Percentiles rank a stretch among this genome's conserved stretches.
Conservation (phyloP, 2,329 filamentous ascomycete species). For the Lasiodiplodia sp. region DNA sequence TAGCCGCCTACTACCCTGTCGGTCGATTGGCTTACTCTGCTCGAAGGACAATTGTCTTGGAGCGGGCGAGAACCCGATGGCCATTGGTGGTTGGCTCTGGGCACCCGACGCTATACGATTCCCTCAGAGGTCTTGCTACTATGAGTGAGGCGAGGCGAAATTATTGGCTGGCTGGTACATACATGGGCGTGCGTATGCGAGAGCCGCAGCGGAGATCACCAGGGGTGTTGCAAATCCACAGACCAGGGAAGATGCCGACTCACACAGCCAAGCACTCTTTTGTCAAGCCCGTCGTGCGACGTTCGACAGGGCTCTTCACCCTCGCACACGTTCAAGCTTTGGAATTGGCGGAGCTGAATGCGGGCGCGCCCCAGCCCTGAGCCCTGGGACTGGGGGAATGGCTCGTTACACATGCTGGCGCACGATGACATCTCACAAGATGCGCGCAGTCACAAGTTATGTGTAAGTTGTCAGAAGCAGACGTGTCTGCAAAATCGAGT, state of each 20-base stretch:
- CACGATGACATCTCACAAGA: conserved; percentile 21
- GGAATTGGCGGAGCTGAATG: conserved; percentile 25
- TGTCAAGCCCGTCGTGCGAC: neutral
- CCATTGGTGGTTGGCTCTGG: neutral
- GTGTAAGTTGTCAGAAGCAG: conserved; percentile 15
- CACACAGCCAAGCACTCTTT: conserved; percentile 3
- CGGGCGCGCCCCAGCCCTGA: neutral
- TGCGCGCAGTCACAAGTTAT: conserved; percentile 12
- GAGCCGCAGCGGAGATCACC: conserved; percentile 16
- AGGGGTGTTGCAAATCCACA: conserved; percentile 2
- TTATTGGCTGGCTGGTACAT: neutral
- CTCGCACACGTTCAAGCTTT: conserved; percentile 14
- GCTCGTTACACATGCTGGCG: conserved; percentile 6
- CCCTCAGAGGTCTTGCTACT: neutral
- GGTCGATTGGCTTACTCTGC: conserved; percentile 4
- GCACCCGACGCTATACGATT: conserved; percentile 12
- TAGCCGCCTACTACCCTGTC: conserved; percentile 6
- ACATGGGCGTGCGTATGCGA: conserved; percentile 1
- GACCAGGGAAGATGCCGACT: conserved; percentile 9
- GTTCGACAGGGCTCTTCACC: neutral
- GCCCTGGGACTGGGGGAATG: neutral
- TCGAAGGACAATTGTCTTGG: conserved; percentile 7
- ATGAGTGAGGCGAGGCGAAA: neutral
- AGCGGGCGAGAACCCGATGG: neutral
- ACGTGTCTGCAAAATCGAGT: neutral